phyloP scores from a whole-genome alignment of 2,329 filamentous ascomycete genomes.

The Colletotrichum euphorbiae region DNA sequence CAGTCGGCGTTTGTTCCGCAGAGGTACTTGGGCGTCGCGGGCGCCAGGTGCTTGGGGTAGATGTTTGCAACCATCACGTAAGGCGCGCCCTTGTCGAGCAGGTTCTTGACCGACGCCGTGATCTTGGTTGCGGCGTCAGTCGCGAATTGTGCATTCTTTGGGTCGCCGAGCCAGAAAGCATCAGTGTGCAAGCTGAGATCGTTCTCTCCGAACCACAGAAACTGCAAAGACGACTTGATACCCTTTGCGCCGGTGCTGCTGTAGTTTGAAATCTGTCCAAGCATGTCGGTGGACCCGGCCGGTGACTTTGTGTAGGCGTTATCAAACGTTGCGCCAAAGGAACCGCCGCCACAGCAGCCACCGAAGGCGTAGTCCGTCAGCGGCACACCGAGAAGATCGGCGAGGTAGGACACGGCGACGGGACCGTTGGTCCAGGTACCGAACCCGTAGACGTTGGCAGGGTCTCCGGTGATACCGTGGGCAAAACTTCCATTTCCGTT shows the following conservation, averaged over 20 bases:
- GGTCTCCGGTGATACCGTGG: conserved; percentile 10
- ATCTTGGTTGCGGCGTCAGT: conserved; percentile 18
- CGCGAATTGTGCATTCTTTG: conserved; percentile 14
- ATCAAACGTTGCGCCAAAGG: conserved; percentile 23
- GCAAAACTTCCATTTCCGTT: conserved; percentile 15
- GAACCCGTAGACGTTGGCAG: conserved; percentile 23
- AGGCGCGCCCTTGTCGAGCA: neutral
- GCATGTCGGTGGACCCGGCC: conserved; percentile 19
- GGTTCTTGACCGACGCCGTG: neutral
- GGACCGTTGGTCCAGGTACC: conserved; percentile 24
- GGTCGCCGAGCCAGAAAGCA: conserved; percentile 19
- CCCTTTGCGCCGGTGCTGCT: neutral
- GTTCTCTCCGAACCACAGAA: conserved; percentile 12
- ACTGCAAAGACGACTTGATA: neutral
- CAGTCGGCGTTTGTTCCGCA: conserved; percentile 6
- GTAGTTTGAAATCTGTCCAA: conserved; percentile 7
- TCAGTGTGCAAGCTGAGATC: conserved; percentile 24
- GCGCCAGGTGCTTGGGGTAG: neutral
- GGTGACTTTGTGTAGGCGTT: conserved; percentile 20
- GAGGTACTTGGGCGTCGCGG: conserved; percentile 4
- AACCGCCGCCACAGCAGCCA: conserved; percentile 21
- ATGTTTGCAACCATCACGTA: conserved; percentile 12
- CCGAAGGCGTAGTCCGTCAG: conserved; percentile 19
- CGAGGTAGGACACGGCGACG: conserved; percentile 23
- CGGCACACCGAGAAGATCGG: conserved; percentile 15